Base-by-base conservation (phyloP, 495 filamentous ascomycete species). In the Penicillium bialowiezense region DNA sequence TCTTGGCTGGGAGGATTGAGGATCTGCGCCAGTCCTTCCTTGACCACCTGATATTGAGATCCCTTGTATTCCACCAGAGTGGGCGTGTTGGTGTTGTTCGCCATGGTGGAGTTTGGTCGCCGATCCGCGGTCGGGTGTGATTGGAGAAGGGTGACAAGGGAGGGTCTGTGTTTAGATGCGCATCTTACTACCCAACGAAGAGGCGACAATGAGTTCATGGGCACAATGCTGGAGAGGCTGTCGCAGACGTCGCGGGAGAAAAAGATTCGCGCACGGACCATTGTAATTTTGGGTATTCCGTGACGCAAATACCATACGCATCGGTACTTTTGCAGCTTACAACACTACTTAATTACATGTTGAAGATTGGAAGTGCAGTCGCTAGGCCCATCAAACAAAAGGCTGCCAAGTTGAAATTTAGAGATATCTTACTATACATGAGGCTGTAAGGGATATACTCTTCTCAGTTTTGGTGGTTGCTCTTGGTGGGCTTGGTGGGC, bases 21-120 rank as follows among this genome's bases (percentile, higher is more conserved):
- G 55, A 89, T 84, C 54, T 82, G 64, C 23, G 87, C 88, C 3
- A 75, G 62, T 12, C 88, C 88, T 69, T 91, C 88, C 43, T 78
- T 83, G 13, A 89, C 73, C 1, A 81, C 81, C 6, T 71, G 79
- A 57, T 84, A 90, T 21, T 74, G 61, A 19, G 73, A 78, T 10
- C 75, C 81, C 42, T 74, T 38, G 52, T 65, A 59, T 40, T 66
- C 58, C 35, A 75, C 65, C 42, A 59, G 43, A 13, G 44, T 50
- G 51, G 32, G 48, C 44, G 55, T 23, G 17, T 53, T 32, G 23
- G 50, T 37, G 1, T 54, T 45, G 18, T 19, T 50, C 41, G 51
- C 58, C 61, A 64, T 36, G 23, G 20, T 40, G 23, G 26, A 40
- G 40, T 39, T 14, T 24, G 23, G 7, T 52, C 28, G 54, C 48